Percentiles rank a stretch among this genome's conserved stretches.
Conservation (phyloP, 768 basidiomycete species). For the Lepiota brunneoincarnata region DNA sequence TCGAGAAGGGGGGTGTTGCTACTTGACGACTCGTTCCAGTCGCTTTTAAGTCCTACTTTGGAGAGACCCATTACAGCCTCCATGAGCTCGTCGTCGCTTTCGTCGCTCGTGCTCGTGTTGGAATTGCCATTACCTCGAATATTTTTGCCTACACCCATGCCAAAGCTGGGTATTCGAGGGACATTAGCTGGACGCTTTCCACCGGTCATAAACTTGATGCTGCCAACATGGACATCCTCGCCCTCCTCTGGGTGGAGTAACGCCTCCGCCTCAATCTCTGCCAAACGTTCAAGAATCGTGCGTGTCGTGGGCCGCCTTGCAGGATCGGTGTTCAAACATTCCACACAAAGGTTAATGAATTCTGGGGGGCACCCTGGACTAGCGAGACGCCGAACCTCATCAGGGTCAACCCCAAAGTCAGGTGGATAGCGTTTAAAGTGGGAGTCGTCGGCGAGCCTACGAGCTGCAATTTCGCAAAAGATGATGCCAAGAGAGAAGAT, state of each 20-base stretch:
- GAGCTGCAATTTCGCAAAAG: constrained; percentile 86
- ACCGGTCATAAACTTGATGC: constrained; percentile 77
- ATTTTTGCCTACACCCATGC: constrained; percentile 63
- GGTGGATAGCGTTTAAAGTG: constrained; percentile 80
- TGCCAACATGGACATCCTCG: constrained; percentile 78
- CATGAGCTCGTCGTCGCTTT: constrained; percentile 68
- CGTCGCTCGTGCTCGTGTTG: constrained; percentile 32
- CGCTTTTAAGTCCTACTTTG: constrained; percentile 46
- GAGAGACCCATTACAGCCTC: constrained; percentile 57
- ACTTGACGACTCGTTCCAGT: constrained; percentile 44
- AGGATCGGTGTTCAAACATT: constrained; percentile 71
- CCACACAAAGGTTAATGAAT: constrained; percentile 74
- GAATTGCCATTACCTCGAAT: constrained; percentile 33
- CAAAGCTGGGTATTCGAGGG: constrained; percentile 88
- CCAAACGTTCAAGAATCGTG: constrained; percentile 74
- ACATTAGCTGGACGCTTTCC: constrained; percentile 54
- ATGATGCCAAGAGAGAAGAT: constrained; percentile 93
- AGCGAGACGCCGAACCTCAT: constrained; percentile 67
- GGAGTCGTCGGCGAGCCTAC: constrained; percentile 81
- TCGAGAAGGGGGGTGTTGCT: constrained; percentile 7
- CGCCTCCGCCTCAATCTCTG: constrained; percentile 82
- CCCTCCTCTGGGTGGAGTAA: constrained; percentile 60
- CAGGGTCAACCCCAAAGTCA: constrained; percentile 69
- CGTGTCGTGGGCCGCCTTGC: constrained; percentile 70
- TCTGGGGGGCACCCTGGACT: constrained; percentile 75